These are phyloP conservation scores for Pseudogymnoascus pannorum DNA, from an alignment of 2,329 filamentous ascomycete genomes.

Conservation along the genomic window DNA sequence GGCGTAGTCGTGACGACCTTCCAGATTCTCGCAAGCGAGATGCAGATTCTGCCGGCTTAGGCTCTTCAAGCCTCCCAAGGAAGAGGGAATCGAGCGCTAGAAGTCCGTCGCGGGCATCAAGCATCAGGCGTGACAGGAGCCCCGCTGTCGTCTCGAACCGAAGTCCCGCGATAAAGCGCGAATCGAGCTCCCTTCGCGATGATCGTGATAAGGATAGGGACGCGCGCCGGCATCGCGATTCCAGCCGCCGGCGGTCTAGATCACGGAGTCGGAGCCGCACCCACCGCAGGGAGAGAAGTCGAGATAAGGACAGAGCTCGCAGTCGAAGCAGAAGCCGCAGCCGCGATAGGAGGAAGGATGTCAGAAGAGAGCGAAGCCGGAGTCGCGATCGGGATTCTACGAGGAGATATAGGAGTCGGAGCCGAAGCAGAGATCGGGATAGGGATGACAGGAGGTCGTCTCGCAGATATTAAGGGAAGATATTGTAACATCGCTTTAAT, in stretches of 20 bases:
- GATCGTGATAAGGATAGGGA: constrained; percentile 14
- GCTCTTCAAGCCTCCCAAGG: neutral
- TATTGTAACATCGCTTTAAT: neutral
- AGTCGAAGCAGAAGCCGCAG: constrained; percentile 17
- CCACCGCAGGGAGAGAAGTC: neutral
- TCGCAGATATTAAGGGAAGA: neutral
- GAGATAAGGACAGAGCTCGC: constrained; percentile 17
- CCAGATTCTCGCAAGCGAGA: constrained; percentile 7
- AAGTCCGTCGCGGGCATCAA: neutral
- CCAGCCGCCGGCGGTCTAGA: constrained; percentile 14
- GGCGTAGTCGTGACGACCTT: constrained; percentile 1
- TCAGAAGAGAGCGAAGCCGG: constrained; percentile 18
- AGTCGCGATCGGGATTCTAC: constrained; percentile 18
- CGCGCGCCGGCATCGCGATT: constrained; percentile 20
- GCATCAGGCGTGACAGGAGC: constrained; percentile 3
- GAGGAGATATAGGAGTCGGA: constrained; percentile 18
- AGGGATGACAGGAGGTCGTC: constrained; percentile 15
- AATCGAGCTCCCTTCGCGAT: constrained; percentile 16
- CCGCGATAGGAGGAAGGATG: constrained; percentile 9
- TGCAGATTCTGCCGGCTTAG: neutral
- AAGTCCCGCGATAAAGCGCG: constrained; percentile 15
- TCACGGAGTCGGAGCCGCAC: constrained; percentile 16
- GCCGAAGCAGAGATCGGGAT: constrained; percentile 15
- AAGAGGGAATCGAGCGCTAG: constrained; percentile 12
- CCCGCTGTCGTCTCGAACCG: neutral